A percentile compares a stretch with the other conserved stretches of the same genome.
Evolutionary conservation across 129 eudicot genomes (phyloP).

Genomic region (Pittosporum tobira): DNA sequence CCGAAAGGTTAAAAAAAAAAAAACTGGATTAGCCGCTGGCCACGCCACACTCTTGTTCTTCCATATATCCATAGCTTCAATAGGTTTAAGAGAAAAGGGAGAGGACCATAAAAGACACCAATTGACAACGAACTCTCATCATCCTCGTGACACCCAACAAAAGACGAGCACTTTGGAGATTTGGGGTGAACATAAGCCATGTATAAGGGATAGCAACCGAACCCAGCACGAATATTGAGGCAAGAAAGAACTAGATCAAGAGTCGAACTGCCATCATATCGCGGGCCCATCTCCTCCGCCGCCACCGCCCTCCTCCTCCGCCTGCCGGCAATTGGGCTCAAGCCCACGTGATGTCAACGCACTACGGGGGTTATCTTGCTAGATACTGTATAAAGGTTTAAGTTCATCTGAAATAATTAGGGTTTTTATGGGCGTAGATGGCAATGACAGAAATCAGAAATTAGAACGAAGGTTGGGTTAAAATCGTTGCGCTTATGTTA

Average conservation of each 20-base stretch:
- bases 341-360: no score
- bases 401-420: no score
- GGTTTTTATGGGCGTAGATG: no score
- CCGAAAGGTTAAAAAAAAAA: no score
- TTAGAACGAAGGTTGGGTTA: no score
- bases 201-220: slow-evolving; percentile 32
- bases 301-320: background rate
- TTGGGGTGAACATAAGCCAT: slow-evolving; percentile 32
- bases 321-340: background rate
- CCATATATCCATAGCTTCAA: slow-evolving; percentile 67
- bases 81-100: slow-evolving; percentile 71
- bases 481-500: no score
- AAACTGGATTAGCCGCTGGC: slow-evolving; percentile 84
- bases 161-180: slow-evolving; percentile 16
- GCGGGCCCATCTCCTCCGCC: background rate
- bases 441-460: no score
- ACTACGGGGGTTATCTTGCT: no score
- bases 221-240: slow-evolving; percentile 24
- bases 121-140: slow-evolving; percentile 88
- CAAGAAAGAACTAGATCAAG: slow-evolving; percentile 28
- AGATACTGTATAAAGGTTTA: no score
- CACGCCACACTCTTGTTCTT: slow-evolving; percentile 67
- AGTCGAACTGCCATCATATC: slow-evolving; percentile 11
- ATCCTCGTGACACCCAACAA: slow-evolving; percentile 63
- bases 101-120: slow-evolving; percentile 78